Evolutionary conservation across 306 rosid genomes (phyloP), one percentile per base, ranked within the genome.

Genomic region (Pterocarpus santalinus): DNA sequence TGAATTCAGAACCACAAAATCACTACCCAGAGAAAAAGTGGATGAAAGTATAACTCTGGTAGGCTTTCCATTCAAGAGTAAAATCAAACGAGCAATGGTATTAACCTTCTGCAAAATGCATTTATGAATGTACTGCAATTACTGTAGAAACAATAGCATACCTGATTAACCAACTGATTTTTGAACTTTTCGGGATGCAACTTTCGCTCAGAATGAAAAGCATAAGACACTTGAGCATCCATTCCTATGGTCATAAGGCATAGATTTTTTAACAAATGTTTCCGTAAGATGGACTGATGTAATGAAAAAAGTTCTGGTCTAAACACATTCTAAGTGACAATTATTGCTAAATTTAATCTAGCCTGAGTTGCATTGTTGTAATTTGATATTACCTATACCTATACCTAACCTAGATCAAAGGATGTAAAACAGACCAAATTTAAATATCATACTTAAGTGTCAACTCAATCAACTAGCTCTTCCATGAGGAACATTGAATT

Each of bases 191-290:
- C 98, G 5, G 99, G 99, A 88, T 95, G 92, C 94, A 79, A 46
- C 84, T 95, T 95, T 58, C 98, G 81, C 85, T 95, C 98, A 34
- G 97, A 89, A 86, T 95, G 99, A 89, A 95, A 95, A 52, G 97
- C 98, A 82, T 95, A 95, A 9, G 99, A 95, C 72, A 95, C 92
- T 87, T 95, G 98, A 80, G 99, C 99, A 85, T 95, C 99, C 98
- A 93, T 95, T 79, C 99, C 99, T 95, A 32, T 72, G 82, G 51
- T 78, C 75, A 72, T 61, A 47, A 79, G 68, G 44, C 57, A 79
- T 32, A 79, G 52, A 43, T 47, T 56, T 78, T 43, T 38, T n/a
- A 78, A 38, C 63, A 41, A 52, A 14, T 65, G 66, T 14, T 56
- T 17, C 65, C 53, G 69, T 69, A 80, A 68, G 57, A 72, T 68